phyloP scores from a whole-genome alignment of 2,329 filamentous ascomycete species.

The Trichoderma simmonsii region DNA sequence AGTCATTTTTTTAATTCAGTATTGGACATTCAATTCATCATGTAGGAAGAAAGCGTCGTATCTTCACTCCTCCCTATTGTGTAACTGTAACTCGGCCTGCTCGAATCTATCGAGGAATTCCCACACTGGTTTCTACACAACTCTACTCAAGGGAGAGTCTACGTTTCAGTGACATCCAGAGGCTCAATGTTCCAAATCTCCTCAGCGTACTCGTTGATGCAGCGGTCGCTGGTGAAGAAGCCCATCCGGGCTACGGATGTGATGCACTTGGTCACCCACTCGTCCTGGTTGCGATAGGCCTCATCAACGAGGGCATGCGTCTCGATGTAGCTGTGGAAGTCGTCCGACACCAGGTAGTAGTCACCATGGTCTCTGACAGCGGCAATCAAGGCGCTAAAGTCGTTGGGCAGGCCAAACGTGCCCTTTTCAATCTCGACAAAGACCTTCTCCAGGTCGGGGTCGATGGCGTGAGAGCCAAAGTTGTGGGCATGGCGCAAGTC shows the following conservation, averaged over 20 bases:
- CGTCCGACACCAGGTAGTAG: conserved; percentile 96
- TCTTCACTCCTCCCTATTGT: background rate
- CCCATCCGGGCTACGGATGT: conserved; percentile 89
- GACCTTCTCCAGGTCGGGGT: conserved; percentile 73
- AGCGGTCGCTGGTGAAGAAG: conserved; percentile 93
- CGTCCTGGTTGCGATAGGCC: conserved; percentile 86
- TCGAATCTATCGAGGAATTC: background rate
- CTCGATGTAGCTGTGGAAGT: conserved; percentile 92
- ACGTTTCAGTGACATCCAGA: conserved; percentile 45
- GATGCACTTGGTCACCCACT: conserved; percentile 90
- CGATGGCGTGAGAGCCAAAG: conserved; percentile 75
- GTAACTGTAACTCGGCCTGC: background rate
- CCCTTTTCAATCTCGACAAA: conserved; percentile 79
- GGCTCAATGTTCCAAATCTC: conserved; percentile 97
- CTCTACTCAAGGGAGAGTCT: conserved; percentile 13
- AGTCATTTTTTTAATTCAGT: background rate
- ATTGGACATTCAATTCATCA: conserved; percentile 1
- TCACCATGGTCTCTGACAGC: conserved; percentile 91
- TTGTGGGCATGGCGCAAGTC: conserved; percentile 88
- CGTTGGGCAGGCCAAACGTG: conserved; percentile 73
- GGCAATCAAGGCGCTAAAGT: conserved; percentile 79
- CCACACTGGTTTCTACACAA: background rate
- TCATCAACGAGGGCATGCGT: conserved; percentile 90
- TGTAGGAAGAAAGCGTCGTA: conserved; percentile 6
- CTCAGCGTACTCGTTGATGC: conserved; percentile 97